Evolutionary conservation across 2,329 filamentous ascomycete species (phyloP), one percentile per base, ranked within the genome.

Genomic region (Aspergillus viridinutans): DNA sequence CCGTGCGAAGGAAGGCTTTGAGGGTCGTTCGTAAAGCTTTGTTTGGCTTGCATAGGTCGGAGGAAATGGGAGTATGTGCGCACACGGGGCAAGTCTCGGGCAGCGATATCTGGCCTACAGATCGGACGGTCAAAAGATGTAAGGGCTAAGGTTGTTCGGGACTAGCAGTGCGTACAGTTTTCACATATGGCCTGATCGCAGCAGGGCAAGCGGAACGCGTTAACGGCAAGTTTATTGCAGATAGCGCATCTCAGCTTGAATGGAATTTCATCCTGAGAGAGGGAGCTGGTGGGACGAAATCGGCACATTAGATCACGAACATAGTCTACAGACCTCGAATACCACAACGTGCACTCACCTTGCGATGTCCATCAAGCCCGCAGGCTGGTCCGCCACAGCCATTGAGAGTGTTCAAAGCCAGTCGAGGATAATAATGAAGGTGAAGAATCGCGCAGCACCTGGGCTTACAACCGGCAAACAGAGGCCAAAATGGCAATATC

Each of bases 161-260:
- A n/a, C 2, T 17, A 6, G 14, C 32, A 45, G 32, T 8, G 75
- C 87, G 69, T 79, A 97, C 94, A 99, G 63, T 81, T 83, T 70
- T 93, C 89, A 80, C 94, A 97, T 57, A 97, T 96, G 43, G 90
- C 88, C 71, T 96, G 93, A 70, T 97, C 94, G 74, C 94, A 99
- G 76, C 94, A 99, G 1, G 92, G 90, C 28, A 97, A 81, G 61
- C 92, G 90, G 73, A 91, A 96, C 8, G 93, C 90, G 72, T 97
- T 95, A 62, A 96, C 80, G 29, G 92, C 92, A 57, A 97, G 82
- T 74, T 90, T 92, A 78, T 89, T 94, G 77, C 94, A 99, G 66
- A 91, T 90, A 53, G 91, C 91, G 80, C 94, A 99, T 76, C 92
- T 89, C 62, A 99, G 83, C 81, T 96, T 97, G 69, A 92, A 91